Conservation (phyloP, 1,284 basidiomycete genomes). For the Boletellus dicymbophilus region DNA sequence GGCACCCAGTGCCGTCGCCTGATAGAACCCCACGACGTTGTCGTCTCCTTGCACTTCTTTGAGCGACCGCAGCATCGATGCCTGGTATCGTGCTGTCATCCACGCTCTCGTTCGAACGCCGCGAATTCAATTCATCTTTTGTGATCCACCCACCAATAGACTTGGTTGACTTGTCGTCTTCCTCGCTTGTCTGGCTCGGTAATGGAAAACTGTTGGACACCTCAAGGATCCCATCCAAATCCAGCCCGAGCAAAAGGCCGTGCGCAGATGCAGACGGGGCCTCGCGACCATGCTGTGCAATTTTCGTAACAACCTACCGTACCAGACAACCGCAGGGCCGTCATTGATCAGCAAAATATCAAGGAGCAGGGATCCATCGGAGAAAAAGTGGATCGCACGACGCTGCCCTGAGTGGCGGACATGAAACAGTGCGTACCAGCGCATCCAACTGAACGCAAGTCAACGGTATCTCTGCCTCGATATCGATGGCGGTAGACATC, state of each 20-base stretch:
- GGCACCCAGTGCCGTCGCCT: conserved; percentile 87
- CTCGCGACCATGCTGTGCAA: conserved; percentile 85
- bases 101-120: conserved; percentile 4
- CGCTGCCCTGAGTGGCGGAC: conserved; percentile 4
- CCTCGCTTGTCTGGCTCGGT: conserved; percentile 65
- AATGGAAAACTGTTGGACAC: conserved; percentile 93
- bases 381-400: conserved; percentile 2
- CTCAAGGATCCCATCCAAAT: conserved; percentile 89
- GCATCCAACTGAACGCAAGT: conserved; percentile 82
- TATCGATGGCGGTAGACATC: conserved; percentile 89
- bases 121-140: conserved; percentile 6
- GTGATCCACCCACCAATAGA: conserved; percentile 57
- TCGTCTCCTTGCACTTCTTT: conserved; percentile 95
- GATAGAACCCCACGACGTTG: conserved; percentile 96
- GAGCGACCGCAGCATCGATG: conserved; percentile 83
- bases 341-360: conserved; percentile 17
- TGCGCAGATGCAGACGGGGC: conserved; percentile 68
- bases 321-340: background rate
- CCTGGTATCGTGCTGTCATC: conserved; percentile 74
- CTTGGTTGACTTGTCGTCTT: conserved; percentile 78
- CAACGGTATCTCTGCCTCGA: conserved; percentile 84
- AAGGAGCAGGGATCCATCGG: background rate
- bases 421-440: conserved; percentile 58
- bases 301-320: conserved; percentile 86
- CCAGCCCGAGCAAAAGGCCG: conserved; percentile 88